Conservation (phyloP, 345 rosid species). For the Bretschneidera sinensis region DNA sequence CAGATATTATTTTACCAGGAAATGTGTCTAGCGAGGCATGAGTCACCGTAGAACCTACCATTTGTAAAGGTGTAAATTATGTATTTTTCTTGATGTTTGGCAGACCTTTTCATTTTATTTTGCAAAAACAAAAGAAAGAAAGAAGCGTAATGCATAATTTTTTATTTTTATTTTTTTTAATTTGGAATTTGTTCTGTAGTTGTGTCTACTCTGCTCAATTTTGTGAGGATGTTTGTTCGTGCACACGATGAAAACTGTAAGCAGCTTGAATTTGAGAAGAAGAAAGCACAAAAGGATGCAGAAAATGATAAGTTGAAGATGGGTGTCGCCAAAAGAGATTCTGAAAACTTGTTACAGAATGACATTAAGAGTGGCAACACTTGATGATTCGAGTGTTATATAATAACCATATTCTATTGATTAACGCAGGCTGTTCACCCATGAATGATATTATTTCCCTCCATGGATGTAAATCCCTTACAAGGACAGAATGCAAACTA, state of each 20-base stretch:
- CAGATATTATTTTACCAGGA: too few species aligned
- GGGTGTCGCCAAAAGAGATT: conserved; percentile 20
- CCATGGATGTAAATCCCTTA: neutral
- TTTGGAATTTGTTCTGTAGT: conserved; percentile 42
- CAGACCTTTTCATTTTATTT: conserved; percentile 6
- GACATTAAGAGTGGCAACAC: conserved; percentile 9
- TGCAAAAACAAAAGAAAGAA: conserved; percentile 4
- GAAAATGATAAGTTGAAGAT: conserved; percentile 42
- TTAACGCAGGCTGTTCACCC: neutral
- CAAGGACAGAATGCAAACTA: conserved; percentile 1
- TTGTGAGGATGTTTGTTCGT: conserved; percentile 63
- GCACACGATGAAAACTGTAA: conserved; percentile 73
- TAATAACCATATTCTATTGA: neutral
- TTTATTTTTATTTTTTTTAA: neutral
- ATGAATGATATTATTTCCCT: neutral
- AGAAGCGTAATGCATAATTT: conserved; percentile 3
- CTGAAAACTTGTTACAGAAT: conserved; percentile 7
- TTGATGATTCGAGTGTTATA: conserved; percentile 3
- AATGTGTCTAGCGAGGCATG: too few species aligned
- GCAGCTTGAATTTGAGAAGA: conserved; percentile 64
- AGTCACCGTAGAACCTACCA: too few species aligned
- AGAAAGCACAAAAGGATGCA: conserved; percentile 45
- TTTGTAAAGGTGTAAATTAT: too few species aligned
- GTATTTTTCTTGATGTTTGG: too few species aligned
- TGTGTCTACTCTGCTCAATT: conserved; percentile 74